Evolutionary conservation across 2,329 filamentous ascomycete genomes (phyloP), one percentile per base, ranked within the genome.

Genomic region (Penicillium sp.): DNA sequence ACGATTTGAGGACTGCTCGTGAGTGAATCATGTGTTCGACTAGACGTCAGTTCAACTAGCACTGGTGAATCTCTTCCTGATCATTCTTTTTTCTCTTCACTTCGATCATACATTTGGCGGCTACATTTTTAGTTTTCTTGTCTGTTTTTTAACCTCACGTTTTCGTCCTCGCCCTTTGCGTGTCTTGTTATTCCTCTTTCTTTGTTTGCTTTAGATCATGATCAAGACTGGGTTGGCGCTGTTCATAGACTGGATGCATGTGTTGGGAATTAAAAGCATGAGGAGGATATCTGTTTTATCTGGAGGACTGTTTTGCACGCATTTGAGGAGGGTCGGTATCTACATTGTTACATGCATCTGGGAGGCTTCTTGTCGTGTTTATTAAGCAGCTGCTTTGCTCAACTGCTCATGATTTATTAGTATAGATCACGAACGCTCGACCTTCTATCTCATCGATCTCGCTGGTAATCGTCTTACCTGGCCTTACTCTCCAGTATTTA

Each of bases 161-260:
- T 26, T 60, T 35, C 15, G 35, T 51, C 19, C 56, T 53, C 45
- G 41, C 17, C 46, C 38, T 26, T 29, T 46, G 56, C 41, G 15
- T 31, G 30, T 6, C 26, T 58, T 64, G 58, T 50, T 49, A 52
- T 29, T 60, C 55, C 56, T 47, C 48, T 67, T 54, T 47, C 56
- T 63, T 58, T 62, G 47, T 60, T 61, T 51, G 45, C 63, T 64
- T 67, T 69, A 69, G 63, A 68, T 63, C 64, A 69, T 69, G 69
- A 69, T 61, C 60, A 67, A 71, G 64, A 67, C 53, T 62, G 55
- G 72, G 66, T 56, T 63, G 74, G 74, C 73, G 74, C 73, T 74
- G 67, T 67, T 72, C 63, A 75, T 75, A 76, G 73, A 76, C 61
- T 70, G 70, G 70, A 72, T 74, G 73, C 72, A 75, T 75, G 55